Conservation (phyloP, 805 yeast species). For the Yamadazyma ubonensis region DNA sequence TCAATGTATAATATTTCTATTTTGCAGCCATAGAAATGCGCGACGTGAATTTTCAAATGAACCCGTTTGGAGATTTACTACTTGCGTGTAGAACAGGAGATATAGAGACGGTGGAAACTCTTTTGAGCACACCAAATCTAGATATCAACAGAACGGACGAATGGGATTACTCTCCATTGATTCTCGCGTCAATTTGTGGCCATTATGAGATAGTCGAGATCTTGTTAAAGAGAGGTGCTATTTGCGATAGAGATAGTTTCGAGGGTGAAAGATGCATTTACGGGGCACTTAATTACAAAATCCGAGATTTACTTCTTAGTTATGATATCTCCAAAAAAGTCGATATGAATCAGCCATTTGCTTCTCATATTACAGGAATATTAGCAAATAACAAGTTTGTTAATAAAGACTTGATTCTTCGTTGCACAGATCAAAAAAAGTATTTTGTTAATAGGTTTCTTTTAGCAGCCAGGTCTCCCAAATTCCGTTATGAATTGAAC, state of each 20-base stretch:
- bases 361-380: slow-evolving; percentile 61
- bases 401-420: slow-evolving; percentile 17
- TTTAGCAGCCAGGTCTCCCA: slow-evolving; percentile 35
- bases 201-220: slow-evolving; percentile 62
- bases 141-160: slow-evolving; percentile 56
- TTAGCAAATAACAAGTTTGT: slow-evolving; percentile 18
- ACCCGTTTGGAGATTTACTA: slow-evolving; percentile 12
- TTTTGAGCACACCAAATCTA: slow-evolving; percentile 44
- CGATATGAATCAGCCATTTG: slow-evolving; percentile 69
- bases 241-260: slow-evolving; percentile 77
- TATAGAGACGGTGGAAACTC: slow-evolving; percentile 56
- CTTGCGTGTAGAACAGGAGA: slow-evolving; percentile 72
- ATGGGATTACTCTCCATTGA: slow-evolving; percentile 75
- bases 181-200: slow-evolving; percentile 73
- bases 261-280: slow-evolving; percentile 76
- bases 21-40: slow-evolving; percentile 7
- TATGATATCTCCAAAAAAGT: slow-evolving; percentile 69
- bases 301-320: slow-evolving; percentile 54
- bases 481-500: slow-evolving; percentile 21
- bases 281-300: slow-evolving; percentile 71
- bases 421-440: slow-evolving; percentile 29
- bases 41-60: slow-evolving; percentile 7
- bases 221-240: slow-evolving; percentile 63
- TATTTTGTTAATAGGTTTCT: slow-evolving; percentile 29
- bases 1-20: background rate